phyloP scores from a whole-genome alignment of 768 basidiomycete species.

The Dacryopinax spathularia region DNA sequence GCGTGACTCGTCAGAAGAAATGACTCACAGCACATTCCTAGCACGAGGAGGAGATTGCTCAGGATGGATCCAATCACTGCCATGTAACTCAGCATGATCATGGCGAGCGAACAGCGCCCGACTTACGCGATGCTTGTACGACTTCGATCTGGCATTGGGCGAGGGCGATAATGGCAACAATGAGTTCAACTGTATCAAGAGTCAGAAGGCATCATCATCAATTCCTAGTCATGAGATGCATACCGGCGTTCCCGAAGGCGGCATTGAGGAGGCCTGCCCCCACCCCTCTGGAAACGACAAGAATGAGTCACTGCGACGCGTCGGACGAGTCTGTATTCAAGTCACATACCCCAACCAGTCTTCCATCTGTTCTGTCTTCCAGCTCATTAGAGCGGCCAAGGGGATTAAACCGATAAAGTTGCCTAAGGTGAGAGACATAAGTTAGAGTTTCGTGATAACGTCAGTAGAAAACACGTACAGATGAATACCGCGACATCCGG shows the following conservation, averaged over 20 bases:
- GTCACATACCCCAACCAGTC: constrained; percentile 43
- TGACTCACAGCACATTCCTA: constrained; percentile 61
- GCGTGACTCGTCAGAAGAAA: neutral
- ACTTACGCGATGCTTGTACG: constrained; percentile 49
- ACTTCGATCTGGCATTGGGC: constrained; percentile 66
- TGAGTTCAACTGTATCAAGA: constrained; percentile 32
- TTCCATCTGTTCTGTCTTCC: constrained; percentile 78
- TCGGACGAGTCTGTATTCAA: neutral
- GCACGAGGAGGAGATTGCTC: constrained; percentile 60
- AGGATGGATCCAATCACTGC: constrained; percentile 75
- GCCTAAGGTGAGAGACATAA: neutral
- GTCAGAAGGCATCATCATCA: neutral
- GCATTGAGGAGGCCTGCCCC: constrained; percentile 75
- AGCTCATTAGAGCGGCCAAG: constrained; percentile 43
- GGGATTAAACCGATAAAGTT: constrained; percentile 55
- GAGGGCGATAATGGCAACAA: constrained; percentile 67
- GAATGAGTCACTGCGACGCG: neutral
- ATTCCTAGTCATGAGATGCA: neutral
- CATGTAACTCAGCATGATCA: too few species aligned
- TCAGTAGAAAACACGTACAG: neutral
- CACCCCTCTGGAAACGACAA: constrained; percentile 32
- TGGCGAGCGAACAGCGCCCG: neutral
- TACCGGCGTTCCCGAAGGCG: constrained; percentile 27
- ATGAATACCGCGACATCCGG: neutral
- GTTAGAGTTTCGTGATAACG: too few species aligned